These are phyloP conservation scores for Martiniozyma abietophila DNA, from an alignment of 805 yeast species.

Conservation along the genomic window DNA sequence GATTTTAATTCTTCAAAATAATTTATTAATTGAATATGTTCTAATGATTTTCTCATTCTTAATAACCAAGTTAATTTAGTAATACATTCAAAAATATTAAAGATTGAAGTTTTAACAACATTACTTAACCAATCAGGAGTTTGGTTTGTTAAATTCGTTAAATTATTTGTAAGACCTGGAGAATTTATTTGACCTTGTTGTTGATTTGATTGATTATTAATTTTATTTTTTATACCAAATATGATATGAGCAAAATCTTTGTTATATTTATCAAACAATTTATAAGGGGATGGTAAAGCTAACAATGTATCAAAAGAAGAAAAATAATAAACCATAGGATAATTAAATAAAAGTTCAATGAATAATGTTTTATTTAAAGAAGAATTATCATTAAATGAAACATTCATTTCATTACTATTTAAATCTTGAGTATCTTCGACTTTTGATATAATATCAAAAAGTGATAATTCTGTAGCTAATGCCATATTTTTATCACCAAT, in stretches of 20 bases:
- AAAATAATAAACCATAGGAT: slow-evolving; percentile 30
- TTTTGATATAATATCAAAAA: too few relatives aligned
- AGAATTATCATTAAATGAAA: too few relatives aligned
- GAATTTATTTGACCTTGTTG: not conserved
- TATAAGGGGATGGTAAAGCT: slow-evolving; percentile 34
- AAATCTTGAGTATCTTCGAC: slow-evolving; percentile 1
- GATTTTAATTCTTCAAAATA: slow-evolving; percentile 14
- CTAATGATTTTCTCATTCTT: slow-evolving; percentile 10
- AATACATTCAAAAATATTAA: slow-evolving; percentile 28
- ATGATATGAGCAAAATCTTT: slow-evolving; percentile 12
- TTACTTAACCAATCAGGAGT: slow-evolving; percentile 33
- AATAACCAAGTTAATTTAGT: slow-evolving; percentile 32
- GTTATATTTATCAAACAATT: slow-evolving; percentile 25
- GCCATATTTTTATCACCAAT: slow-evolving; percentile 28
- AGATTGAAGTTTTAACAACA: slow-evolving; percentile 31
- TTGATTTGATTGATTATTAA: not conserved
- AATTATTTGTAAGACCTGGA: too few relatives aligned
- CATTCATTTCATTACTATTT: slow-evolving; percentile 4
- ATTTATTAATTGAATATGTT: slow-evolving; percentile 2
- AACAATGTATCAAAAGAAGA: slow-evolving; percentile 24
- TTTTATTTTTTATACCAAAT: not conserved
- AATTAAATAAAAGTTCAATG: slow-evolving; percentile 30
- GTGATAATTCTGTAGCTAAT: slow-evolving; percentile 12
- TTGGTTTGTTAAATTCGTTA: too few relatives aligned
- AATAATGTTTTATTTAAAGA: slow-evolving; percentile 7